These are phyloP conservation scores for Auricularia auricula-judae DNA, from an alignment of 768 basidiomycete genomes.

Conservation along the genomic window DNA sequence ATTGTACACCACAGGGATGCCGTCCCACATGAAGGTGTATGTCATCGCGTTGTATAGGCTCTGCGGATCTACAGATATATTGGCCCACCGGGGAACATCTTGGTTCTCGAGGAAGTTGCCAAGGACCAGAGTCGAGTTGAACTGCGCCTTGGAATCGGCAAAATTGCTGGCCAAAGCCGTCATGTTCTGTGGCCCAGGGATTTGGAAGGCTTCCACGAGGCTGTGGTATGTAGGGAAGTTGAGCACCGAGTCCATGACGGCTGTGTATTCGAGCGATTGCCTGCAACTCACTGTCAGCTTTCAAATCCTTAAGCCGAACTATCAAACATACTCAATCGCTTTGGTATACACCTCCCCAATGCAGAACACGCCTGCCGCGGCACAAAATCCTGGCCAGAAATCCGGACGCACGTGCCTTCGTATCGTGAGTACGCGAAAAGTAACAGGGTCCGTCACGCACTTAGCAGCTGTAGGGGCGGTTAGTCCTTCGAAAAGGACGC, in stretches of 20 bases:
- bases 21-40: conserved; percentile 66
- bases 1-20: conserved; percentile 74
- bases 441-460: conserved; percentile 12
- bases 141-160: conserved; percentile 40
- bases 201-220: conserved; percentile 51
- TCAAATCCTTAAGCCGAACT: background rate
- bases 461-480: conserved; percentile 18
- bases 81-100: conserved; percentile 65
- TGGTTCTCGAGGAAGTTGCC: conserved; percentile 79
- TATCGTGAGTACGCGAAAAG: conserved; percentile 15
- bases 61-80: conserved; percentile 60
- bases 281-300: background rate
- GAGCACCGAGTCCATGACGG: conserved; percentile 48
- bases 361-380: conserved; percentile 72
- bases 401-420: conserved; percentile 52
- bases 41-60: conserved; percentile 66
- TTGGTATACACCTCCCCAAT: conserved; percentile 68
- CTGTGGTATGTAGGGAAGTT: conserved; percentile 63
- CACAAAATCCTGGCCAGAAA: conserved; percentile 71
- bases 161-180: conserved; percentile 43
- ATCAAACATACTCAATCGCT: conserved; percentile 33
- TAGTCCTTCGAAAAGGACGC: background rate
- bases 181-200: conserved; percentile 58
- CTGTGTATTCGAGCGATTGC: background rate
- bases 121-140: conserved; percentile 34